A percentile compares a stretch with the other conserved stretches of the same genome.
These are phyloP conservation scores for Kwoniella dejecticola DNA, from an alignment of 768 basidiomycete species.

Conservation along the genomic window DNA sequence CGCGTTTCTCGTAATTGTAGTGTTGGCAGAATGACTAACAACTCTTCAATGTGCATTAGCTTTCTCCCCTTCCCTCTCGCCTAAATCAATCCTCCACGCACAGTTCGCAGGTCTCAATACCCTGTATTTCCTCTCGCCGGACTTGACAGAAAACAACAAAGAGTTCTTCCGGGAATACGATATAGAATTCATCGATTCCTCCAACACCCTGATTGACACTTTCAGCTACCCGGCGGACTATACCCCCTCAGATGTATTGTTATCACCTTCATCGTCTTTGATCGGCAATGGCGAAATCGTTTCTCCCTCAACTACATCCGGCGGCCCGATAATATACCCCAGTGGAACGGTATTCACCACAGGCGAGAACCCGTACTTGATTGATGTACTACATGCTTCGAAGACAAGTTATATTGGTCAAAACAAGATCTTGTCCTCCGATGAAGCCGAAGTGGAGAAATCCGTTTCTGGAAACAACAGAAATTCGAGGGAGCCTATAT, in stretches of 20 bases:
- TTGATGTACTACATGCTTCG: conserved; percentile 80
- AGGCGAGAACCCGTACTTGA: conserved; percentile 64
- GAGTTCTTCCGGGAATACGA: conserved; percentile 91
- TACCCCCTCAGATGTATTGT: conserved; percentile 67
- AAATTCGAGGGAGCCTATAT: conserved; percentile 65
- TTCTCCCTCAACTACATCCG: conserved; percentile 25
- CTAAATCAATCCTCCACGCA: conserved; percentile 60
- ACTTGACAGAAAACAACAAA: conserved; percentile 63
- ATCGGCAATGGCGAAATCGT: conserved; percentile 65
- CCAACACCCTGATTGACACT: conserved; percentile 80
- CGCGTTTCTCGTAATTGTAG: too few relatives aligned
- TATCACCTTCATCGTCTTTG: conserved; percentile 63
- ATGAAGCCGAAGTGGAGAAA: conserved; percentile 69
- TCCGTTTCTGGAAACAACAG: conserved; percentile 57
- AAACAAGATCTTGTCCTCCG: conserved; percentile 64
- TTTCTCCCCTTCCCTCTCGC: conserved; percentile 79
- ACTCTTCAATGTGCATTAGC: conserved; percentile 58
- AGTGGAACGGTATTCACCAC: conserved; percentile 37
- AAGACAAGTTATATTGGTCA: conserved; percentile 52
- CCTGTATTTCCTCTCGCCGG: conserved; percentile 73
- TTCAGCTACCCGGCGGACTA: conserved; percentile 74
- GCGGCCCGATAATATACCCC: conserved; percentile 46
- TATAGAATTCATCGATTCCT: conserved; percentile 80
- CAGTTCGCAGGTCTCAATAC: conserved; percentile 69
- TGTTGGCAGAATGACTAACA: too few relatives aligned